Evolutionary conservation across 768 basidiomycete species (phyloP).

Genomic region (Phaffia tasmanica): DNA sequence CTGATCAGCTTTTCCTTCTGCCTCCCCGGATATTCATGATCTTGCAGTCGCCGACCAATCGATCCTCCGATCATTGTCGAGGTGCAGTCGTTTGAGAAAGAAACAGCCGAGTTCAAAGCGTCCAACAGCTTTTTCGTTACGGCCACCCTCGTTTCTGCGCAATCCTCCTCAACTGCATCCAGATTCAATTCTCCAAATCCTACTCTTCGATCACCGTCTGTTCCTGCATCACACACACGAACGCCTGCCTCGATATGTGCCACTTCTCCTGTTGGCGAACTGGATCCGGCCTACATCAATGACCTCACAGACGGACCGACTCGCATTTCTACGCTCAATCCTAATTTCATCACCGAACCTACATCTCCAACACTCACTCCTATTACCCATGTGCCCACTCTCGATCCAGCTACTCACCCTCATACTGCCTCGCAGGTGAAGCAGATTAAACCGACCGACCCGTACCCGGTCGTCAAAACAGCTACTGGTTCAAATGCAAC

Average conservation of each 20-base stretch:
- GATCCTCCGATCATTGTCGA: constrained; percentile 39
- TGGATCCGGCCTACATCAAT: background rate
- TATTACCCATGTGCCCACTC: background rate
- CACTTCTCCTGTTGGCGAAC: background rate
- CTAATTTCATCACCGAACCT: background rate
- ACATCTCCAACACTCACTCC: background rate
- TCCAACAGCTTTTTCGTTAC: constrained; percentile 35
- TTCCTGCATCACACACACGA: too few species aligned
- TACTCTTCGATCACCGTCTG: too few species aligned
- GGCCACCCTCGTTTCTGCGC: constrained; percentile 33
- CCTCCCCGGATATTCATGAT: background rate
- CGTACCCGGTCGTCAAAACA: constrained; percentile 32
- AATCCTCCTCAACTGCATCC: constrained; percentile 5
- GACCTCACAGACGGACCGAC: background rate
- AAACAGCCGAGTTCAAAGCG: constrained; percentile 30
- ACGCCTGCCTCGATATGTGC: too few species aligned
- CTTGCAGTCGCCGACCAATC: constrained; percentile 35
- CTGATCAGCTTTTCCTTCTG: background rate
- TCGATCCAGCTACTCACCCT: background rate
- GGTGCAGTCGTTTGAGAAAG: constrained; percentile 18
- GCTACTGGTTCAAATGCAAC: constrained; percentile 36
- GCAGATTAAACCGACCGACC: constrained; percentile 14
- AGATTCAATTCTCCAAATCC: background rate
- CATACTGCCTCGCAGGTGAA: background rate
- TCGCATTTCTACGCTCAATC: background rate